phyloP scores from a whole-genome alignment of 768 basidiomycete genomes.

The Pleurotus djamor region DNA sequence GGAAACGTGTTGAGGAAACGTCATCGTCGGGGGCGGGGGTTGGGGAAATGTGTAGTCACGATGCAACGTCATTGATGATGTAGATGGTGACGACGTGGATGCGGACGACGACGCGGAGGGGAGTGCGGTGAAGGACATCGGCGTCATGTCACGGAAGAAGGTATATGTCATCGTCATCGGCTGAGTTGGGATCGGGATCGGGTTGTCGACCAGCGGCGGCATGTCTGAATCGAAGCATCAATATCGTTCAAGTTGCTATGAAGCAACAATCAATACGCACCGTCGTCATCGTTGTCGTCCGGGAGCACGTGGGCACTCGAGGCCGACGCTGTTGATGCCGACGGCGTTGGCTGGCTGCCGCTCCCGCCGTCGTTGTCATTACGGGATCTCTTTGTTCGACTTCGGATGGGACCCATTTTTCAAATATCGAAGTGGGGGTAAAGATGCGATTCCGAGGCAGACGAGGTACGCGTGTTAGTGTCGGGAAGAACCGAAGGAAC shows the following conservation, averaged over 20 bases:
- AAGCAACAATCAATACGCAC: conserved; percentile 15
- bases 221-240: conserved; percentile 25
- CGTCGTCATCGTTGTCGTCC: conserved; percentile 22
- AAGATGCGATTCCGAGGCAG: neutral
- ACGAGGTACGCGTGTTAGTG: conserved; percentile 16
- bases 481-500: neutral
- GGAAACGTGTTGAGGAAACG: too few relatives aligned
- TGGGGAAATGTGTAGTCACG: conserved; percentile 21
- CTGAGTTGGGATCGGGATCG: conserved; percentile 35
- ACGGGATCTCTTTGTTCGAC: conserved; percentile 5
- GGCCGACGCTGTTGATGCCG: neutral
- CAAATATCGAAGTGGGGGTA: neutral
- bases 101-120: conserved; percentile 17
- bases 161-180: conserved; percentile 59
- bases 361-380: conserved; percentile 7
- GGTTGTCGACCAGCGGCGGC: conserved; percentile 46
- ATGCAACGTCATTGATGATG: conserved; percentile 24
- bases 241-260: too few relatives aligned
- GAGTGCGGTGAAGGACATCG: conserved; percentile 44
- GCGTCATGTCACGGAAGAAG: conserved; percentile 61
- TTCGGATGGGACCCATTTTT: conserved; percentile 31
- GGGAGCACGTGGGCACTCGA: conserved; percentile 9
- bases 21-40: too few relatives aligned
- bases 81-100: too few relatives aligned
- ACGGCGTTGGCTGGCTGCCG: neutral